Evolutionary conservation across 2,329 filamentous ascomycete species (phyloP).

Genomic region (Orbilia blumenaviensis): DNA sequence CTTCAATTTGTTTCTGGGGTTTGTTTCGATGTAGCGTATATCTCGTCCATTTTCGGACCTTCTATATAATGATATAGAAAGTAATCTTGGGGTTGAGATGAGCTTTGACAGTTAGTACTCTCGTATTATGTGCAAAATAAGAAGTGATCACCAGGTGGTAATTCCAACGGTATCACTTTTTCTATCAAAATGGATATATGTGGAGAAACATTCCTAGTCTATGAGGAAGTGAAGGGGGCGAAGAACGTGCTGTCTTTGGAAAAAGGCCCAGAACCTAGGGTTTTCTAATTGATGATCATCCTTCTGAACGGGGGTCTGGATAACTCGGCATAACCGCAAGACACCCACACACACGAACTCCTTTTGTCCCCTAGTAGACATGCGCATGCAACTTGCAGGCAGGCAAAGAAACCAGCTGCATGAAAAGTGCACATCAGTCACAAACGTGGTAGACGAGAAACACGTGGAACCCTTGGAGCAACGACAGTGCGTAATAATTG

Average conservation of each 20-base stretch:
- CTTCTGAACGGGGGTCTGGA: neutral
- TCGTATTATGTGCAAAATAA: slow-evolving; percentile 6
- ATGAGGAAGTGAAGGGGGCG: too few species aligned
- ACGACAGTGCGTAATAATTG: slow-evolving; percentile 23
- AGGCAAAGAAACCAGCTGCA: slow-evolving; percentile 3
- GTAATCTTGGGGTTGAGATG: too few species aligned
- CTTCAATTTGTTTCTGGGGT: slow-evolving; percentile 1
- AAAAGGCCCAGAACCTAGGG: slow-evolving; percentile 11
- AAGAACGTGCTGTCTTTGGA: too few species aligned
- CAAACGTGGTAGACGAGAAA: slow-evolving; percentile 48
- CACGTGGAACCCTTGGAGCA: slow-evolving; percentile 30
- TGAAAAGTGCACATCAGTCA: slow-evolving; percentile 11
- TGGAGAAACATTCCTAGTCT: neutral
- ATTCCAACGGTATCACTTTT: slow-evolving; percentile 1
- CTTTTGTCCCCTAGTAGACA: neutral
- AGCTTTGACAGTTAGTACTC: neutral
- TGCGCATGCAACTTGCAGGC: too few species aligned
- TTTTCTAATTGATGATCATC: too few species aligned
- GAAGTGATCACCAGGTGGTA: slow-evolving; percentile 25
- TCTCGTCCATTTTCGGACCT: neutral
- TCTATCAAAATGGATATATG: slow-evolving; percentile 6
- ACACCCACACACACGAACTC: neutral
- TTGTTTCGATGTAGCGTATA: too few species aligned
- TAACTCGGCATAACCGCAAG: slow-evolving; percentile 3
- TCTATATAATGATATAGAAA: too few species aligned